Base-by-base conservation (phyloP, 1,139 yeast genomes). In the Protomyces inouyei region DNA sequence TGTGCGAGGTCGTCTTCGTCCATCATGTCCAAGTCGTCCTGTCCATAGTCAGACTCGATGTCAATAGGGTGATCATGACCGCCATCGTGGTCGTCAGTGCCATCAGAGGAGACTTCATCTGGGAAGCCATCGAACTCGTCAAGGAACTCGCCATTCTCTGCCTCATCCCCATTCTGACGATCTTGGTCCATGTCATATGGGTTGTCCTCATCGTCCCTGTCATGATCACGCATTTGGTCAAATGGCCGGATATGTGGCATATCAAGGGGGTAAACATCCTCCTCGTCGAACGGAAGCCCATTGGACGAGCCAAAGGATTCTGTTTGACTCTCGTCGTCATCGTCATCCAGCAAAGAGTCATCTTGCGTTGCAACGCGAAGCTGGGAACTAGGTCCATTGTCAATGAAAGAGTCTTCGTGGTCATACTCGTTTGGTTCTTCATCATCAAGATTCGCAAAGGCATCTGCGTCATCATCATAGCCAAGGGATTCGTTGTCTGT, bases 401-500 rank as follows among this genome's bases (percentile, higher is more conserved):
- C 61, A 48, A 57, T 45, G 48, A 48, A 57, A 16, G 59, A 18
- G 36, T 57, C 61, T 4, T 57, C 61, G 35, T 46, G 45, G 46
- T 57, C 61, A 37, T 57, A 55, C 21, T 61, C 65, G 38, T 48
- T 55, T 21, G 38, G 52, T 36, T 23, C 43, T 35, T 45, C 52
- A 25, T 52, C 64, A 23, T 37, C 21, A 43, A n/a, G n/a, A 16
- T 43, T 21, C 16, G 23, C 14, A 23, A 28, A 21, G n/a, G 2
- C 9, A 23, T 21, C 21, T 1, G n/a, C 18, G 21, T 21, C 14
- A 32, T 16, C 16, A 16, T 28, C 55, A 52, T 23, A 12, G 23
- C 14, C 16, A 52, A 32, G 21, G 16, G n/a, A 12, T 3, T 53
- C 56, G 14, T 53, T 45, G 25, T 37, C 56, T 3, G n/a, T n/a